phyloP scores from a whole-genome alignment of 495 filamentous ascomycete species.

The Letharia lupina region DNA sequence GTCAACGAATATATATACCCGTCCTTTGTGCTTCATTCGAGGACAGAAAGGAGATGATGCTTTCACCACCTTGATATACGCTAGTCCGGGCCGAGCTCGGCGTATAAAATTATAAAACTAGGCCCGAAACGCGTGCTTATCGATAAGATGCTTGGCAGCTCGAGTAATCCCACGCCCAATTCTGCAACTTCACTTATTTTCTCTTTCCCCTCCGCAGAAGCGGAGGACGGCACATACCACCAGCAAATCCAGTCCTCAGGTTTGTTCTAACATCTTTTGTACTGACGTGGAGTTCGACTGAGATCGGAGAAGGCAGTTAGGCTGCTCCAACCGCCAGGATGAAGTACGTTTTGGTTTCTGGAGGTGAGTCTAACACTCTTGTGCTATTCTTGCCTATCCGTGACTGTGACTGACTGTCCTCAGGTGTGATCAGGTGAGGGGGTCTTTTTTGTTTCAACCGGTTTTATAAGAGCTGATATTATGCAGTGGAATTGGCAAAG shows the following conservation, averaged over 20 bases:
- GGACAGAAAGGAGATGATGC: not conserved
- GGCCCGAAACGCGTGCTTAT: constrained; percentile 5
- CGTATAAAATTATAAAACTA: too few species aligned
- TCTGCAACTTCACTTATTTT: not conserved
- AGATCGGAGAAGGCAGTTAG: not conserved
- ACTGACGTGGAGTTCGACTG: not conserved
- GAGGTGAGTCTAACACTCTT: constrained; percentile 44
- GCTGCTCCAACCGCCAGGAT: constrained; percentile 41
- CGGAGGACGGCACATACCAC: constrained; percentile 8
- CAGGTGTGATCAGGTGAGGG: constrained; percentile 20
- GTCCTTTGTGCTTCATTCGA: not conserved
- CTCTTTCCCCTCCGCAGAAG: constrained; percentile 10
- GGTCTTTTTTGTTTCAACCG: too few species aligned
- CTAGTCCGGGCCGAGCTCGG: not conserved
- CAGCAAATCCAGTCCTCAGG: not conserved
- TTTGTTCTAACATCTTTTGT: too few species aligned
- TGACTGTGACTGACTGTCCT: constrained; percentile 30
- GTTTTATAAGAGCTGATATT: constrained; percentile 32
- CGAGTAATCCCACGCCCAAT: not conserved
- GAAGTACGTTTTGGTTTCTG: constrained; percentile 80
- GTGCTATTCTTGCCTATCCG: constrained; percentile 12
- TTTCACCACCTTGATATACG: too few species aligned
- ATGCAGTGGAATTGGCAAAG: constrained; percentile 76
- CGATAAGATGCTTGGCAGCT: constrained; percentile 2
- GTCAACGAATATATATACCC: not conserved